Conservation (phyloP, 1,284 basidiomycete species). For the Exobasidium cylindrosporum region DNA sequence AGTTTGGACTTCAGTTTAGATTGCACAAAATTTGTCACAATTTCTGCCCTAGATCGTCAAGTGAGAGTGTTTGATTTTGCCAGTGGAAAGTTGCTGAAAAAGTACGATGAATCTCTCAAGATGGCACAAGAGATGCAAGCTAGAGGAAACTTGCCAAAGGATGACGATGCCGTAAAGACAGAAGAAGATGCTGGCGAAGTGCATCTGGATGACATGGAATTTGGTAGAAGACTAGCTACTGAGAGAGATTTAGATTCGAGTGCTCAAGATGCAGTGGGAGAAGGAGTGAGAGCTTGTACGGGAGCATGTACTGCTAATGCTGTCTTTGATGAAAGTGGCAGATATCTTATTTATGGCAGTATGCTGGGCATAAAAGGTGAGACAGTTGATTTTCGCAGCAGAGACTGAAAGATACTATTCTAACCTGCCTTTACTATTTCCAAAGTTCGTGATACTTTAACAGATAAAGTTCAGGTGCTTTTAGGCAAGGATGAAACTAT, state of each 20-base stretch:
- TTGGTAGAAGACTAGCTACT: slow-evolving; percentile 85
- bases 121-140: slow-evolving; percentile 86
- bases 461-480: slow-evolving; percentile 84
- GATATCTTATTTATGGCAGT: slow-evolving; percentile 88
- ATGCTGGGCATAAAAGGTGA: slow-evolving; percentile 74
- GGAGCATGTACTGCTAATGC: slow-evolving; percentile 60
- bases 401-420: neutral
- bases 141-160: slow-evolving; percentile 61
- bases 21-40: slow-evolving; percentile 80
- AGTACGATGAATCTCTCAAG: slow-evolving; percentile 88
- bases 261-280: slow-evolving; percentile 56
- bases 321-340: slow-evolving; percentile 94
- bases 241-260: slow-evolving; percentile 86
- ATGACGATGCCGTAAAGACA: slow-evolving; percentile 55
- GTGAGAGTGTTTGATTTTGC: slow-evolving; percentile 90
- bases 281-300: slow-evolving; percentile 54
- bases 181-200: slow-evolving; percentile 45
- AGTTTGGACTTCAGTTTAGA: slow-evolving; percentile 87
- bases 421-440: slow-evolving; percentile 7
- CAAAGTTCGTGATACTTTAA: slow-evolving; percentile 85
- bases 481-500: slow-evolving; percentile 92
- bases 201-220: slow-evolving; percentile 96
- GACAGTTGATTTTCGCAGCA: slow-evolving; percentile 4
- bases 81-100: slow-evolving; percentile 80
- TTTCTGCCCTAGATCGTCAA: slow-evolving; percentile 86